phyloP scores from a whole-genome alignment of 176 grass and related monocot genomes.

The Cenchrus americanus region DNA sequence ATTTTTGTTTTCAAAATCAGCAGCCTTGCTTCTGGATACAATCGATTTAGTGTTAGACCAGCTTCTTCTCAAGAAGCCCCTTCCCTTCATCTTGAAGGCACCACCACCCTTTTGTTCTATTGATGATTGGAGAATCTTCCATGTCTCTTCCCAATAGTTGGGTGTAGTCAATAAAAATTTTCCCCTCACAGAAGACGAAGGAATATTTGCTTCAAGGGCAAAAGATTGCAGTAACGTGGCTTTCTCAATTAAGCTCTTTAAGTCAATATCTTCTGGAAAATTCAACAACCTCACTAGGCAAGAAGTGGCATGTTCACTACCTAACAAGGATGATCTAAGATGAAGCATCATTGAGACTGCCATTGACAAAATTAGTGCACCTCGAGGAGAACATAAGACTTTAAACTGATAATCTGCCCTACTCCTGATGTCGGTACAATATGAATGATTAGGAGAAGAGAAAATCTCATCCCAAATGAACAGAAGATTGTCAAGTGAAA shows the following conservation, averaged over 20 bases:
- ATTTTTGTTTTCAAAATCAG: conserved; percentile 30
- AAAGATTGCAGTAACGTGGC: conserved; percentile 74
- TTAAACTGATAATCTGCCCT: conserved; percentile 65
- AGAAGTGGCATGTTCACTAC: conserved; percentile 88
- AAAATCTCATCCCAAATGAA: conserved; percentile 98
- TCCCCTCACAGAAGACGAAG: conserved; percentile 50
- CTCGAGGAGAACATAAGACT: conserved; percentile 82
- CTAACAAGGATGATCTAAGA: conserved; percentile 81
- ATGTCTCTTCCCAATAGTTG: conserved; percentile 96
- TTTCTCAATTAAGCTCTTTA: conserved; percentile 87
- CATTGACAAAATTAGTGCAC: conserved; percentile 86
- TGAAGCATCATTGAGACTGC: conserved; percentile 92
- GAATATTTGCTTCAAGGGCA: conserved; percentile 75
- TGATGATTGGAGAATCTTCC: conserved; percentile 75
- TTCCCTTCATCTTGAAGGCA: conserved; percentile 48
- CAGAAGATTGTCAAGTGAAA: conserved; percentile 85
- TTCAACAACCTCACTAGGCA: conserved; percentile 89
- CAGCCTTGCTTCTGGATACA: conserved; percentile 45
- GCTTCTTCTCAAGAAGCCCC: conserved; percentile 56
- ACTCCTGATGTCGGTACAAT: conserved; percentile 43
- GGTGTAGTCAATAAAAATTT: conserved; percentile 53
- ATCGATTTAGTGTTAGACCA: conserved; percentile 48
- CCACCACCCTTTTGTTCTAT: conserved; percentile 43
- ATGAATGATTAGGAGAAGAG: conserved; percentile 65
- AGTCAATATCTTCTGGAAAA: conserved; percentile 72